Evolutionary conservation across 495 filamentous ascomycete genomes (phyloP).

Genomic region (Gamarada debralockiae): DNA sequence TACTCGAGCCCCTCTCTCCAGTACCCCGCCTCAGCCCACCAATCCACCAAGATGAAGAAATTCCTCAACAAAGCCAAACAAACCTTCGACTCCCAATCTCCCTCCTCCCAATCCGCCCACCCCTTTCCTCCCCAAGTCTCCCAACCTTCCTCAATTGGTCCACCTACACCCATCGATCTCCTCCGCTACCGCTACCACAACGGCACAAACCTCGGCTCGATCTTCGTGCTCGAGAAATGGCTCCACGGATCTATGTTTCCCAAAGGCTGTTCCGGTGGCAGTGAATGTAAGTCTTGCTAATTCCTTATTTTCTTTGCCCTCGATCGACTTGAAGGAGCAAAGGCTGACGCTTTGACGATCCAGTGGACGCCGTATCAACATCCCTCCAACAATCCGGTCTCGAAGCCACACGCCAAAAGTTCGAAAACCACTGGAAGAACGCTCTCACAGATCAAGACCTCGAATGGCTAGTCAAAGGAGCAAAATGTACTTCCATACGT

Average conservation of each 20-base stretch:
- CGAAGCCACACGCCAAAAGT: slow-evolving; percentile 39
- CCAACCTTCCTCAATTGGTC: background rate
- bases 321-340: too few relatives aligned
- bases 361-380: slow-evolving; percentile 32
- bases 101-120: background rate
- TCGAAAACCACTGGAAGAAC: slow-evolving; percentile 45
- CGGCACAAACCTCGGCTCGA: slow-evolving; percentile 50
- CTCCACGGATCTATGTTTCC: slow-evolving; percentile 40
- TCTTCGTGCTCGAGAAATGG: slow-evolving; percentile 56
- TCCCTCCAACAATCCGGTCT: slow-evolving; percentile 38
- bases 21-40: too few relatives aligned
- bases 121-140: background rate
- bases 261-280: slow-evolving; percentile 25
- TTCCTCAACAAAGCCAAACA: slow-evolving; percentile 16
- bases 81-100: slow-evolving; percentile 5
- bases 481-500: slow-evolving; percentile 46
- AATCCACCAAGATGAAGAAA: slow-evolving; percentile 13
- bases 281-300: too few relatives aligned
- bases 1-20: too few relatives aligned
- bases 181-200: slow-evolving; percentile 45
- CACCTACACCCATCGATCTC: background rate
- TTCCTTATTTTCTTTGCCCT: too few relatives aligned
- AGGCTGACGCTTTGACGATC: too few relatives aligned
- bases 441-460: slow-evolving; percentile 43
- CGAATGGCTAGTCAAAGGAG: slow-evolving; percentile 39